Evolutionary conservation across 371 early-diverging fungal species (phyloP).

Genomic region (Lichtheimia ornata): DNA sequence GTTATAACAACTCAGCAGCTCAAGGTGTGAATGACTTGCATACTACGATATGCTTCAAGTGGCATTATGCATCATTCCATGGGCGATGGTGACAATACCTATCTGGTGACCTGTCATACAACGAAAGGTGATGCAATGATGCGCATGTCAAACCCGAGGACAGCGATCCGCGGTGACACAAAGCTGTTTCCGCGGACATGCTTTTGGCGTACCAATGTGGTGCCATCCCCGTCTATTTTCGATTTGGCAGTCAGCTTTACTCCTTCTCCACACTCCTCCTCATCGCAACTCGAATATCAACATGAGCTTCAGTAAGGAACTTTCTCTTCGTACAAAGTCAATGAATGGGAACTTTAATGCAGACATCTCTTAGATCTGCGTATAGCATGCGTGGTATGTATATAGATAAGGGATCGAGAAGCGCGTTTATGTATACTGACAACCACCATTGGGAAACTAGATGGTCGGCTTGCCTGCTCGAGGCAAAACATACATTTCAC

Average conservation of each 20-base stretch:
- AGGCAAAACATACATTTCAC: conserved; percentile 91
- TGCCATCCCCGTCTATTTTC: neutral
- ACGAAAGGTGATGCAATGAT: too few species aligned
- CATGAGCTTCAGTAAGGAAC: conserved; percentile 19
- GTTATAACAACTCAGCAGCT: too few species aligned
- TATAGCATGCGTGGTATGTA: conserved; percentile 68
- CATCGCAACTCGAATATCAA: neutral
- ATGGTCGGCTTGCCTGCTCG: conserved; percentile 88
- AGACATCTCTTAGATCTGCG: conserved; percentile 43
- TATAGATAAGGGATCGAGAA: neutral
- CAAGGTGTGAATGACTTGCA: too few species aligned
- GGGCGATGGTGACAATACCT: too few species aligned
- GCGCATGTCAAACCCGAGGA: too few species aligned
- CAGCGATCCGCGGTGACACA: too few species aligned
- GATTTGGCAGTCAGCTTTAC: conserved; percentile 1
- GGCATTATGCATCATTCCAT: too few species aligned
- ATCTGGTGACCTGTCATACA: too few species aligned
- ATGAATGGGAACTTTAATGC: neutral
- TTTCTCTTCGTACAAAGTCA: neutral
- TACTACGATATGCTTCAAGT: too few species aligned
- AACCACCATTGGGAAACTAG: conserved; percentile 25
- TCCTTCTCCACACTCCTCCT: neutral
- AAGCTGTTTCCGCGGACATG: too few species aligned
- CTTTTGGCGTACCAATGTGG: too few species aligned
- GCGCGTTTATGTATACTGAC: neutral